Evolutionary conservation across 257 asterid species (phyloP), one percentile per base, ranked within the genome.

Genomic region (Solanum etuberosum): DNA sequence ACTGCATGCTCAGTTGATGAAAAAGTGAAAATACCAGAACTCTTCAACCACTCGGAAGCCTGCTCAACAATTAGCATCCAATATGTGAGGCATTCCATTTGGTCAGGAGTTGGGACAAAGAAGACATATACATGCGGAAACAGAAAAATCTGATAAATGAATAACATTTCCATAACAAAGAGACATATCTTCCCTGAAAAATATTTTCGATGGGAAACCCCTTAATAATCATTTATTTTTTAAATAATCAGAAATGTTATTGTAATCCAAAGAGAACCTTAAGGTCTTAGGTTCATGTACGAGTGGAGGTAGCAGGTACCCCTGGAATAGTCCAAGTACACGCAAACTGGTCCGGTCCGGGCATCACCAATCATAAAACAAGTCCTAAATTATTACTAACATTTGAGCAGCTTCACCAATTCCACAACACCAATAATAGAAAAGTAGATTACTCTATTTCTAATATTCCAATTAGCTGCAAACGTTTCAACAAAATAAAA

Each of bases 1-100:
- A 96, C 92, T 11, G 99, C 98, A 85, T 94, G 98, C 88, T 95
- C 93, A n/a, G 89, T 92, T 3, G 98, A 89, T 72, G 98, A 90
- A 88, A 94, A 83, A 9, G 91, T 86, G 86, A 88, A 94, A 59
- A 16, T 51, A 46, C 90, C 97, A 83, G 86, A 89, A 78, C 68
- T 90, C 48, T 90, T 89, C 86, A 89, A 91, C 99, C 98, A 96
- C 72, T 95, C 97, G 1, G 92, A 91, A 70, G 94, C 95, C 99
- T 96, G 91, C 85, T 20, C 14, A 63, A 72, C 68, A 77, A 78
- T 78, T 14, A 25, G 23, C 63, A 13, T 15, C 38, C 42, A 32
- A 34, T 72, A 72, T 32, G 3, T 34, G 80, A 34, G 27, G 7
- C 80, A 34, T 72, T 18, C 80, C 63, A 42, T 42, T 42, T 38